phyloP scores from a whole-genome alignment of 1,284 basidiomycete genomes.

The Sanghuangporus baumii region DNA sequence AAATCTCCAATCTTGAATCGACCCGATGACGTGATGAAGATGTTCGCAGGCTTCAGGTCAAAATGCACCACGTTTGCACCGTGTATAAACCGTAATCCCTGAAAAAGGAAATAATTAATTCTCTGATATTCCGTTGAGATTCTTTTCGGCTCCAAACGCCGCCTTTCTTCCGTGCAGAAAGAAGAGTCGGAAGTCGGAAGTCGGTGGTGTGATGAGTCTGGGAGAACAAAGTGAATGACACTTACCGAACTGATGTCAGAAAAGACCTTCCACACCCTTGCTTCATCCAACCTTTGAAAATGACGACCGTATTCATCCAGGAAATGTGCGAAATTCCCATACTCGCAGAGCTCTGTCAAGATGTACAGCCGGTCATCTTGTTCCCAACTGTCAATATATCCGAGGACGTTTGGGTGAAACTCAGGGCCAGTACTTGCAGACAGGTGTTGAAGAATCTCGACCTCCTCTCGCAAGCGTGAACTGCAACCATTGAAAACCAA shows the following conservation, averaged over 20 bases:
- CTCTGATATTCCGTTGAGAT: not conserved
- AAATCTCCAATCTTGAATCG: constrained; percentile 98
- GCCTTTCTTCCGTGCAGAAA: constrained; percentile 16
- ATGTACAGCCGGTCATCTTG: constrained; percentile 89
- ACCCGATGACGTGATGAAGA: constrained; percentile 87
- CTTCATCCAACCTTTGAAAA: constrained; percentile 86
- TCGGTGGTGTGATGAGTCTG: too few species aligned
- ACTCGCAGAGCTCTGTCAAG: constrained; percentile 91
- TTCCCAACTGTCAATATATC: constrained; percentile 97
- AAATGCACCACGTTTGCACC: constrained; percentile 87
- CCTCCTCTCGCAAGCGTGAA: constrained; percentile 89
- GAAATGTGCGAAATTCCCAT: constrained; percentile 90
- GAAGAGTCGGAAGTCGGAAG: constrained; percentile 4
- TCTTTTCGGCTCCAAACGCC: not conserved
- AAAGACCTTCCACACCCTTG: constrained; percentile 94
- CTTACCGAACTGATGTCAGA: constrained; percentile 85
- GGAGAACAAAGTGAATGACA: too few species aligned
- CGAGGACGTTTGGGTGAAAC: constrained; percentile 75
- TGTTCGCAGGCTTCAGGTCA: constrained; percentile 97
- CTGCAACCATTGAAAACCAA: constrained; percentile 33
- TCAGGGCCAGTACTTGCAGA: constrained; percentile 32
- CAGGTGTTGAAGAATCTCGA: constrained; percentile 86
- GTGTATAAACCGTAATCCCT: constrained; percentile 92
- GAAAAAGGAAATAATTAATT: constrained; percentile 19
- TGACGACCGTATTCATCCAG: constrained; percentile 87